These are phyloP conservation scores for Verruconis gallopava DNA, from an alignment of 2,329 filamentous ascomycete species.

Conservation along the genomic window DNA sequence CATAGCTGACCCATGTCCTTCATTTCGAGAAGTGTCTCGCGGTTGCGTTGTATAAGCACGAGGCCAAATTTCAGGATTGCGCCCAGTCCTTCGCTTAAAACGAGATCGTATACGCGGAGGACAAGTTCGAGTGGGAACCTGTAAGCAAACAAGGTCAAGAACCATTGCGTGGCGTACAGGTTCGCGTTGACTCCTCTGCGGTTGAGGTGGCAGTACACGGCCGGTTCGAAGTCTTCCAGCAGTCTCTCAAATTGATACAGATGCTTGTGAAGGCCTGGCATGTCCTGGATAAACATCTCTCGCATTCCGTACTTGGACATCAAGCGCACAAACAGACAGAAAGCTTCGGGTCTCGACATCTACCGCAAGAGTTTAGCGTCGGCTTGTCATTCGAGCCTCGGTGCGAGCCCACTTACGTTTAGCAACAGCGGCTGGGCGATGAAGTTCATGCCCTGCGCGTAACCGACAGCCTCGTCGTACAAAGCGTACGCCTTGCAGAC, in stretches of 20 bases:
- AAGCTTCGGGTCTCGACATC: slow-evolving; percentile 97
- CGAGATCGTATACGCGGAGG: slow-evolving; percentile 89
- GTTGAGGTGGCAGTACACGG: slow-evolving; percentile 85
- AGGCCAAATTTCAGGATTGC: slow-evolving; percentile 92
- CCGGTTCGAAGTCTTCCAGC: slow-evolving; percentile 85
- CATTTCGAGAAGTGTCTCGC: slow-evolving; percentile 62
- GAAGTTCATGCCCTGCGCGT: slow-evolving; percentile 98
- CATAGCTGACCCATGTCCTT: slow-evolving; percentile 85
- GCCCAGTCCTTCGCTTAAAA: slow-evolving; percentile 82
- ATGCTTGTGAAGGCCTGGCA: slow-evolving; percentile 88
- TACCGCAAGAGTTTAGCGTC: slow-evolving; percentile 25
- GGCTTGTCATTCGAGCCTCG: slow-evolving; percentile 11
- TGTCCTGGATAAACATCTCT: slow-evolving; percentile 87
- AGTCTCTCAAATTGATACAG: slow-evolving; percentile 92
- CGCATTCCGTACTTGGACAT: slow-evolving; percentile 96
- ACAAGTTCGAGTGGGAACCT: slow-evolving; percentile 94
- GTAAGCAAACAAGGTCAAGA: slow-evolving; percentile 95
- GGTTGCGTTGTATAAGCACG: slow-evolving; percentile 92
- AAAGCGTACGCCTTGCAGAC: slow-evolving; percentile 96
- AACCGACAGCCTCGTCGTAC: slow-evolving; percentile 87
- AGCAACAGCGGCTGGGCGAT: slow-evolving; percentile 92
- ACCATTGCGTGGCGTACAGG: slow-evolving; percentile 97
- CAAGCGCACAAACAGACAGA: slow-evolving; percentile 78
- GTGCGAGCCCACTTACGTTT: slow-evolving; percentile 52
- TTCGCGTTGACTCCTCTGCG: slow-evolving; percentile 79